Conservation (phyloP, 352 stramenopile species). For the Phytophthora ramorum region DNA sequence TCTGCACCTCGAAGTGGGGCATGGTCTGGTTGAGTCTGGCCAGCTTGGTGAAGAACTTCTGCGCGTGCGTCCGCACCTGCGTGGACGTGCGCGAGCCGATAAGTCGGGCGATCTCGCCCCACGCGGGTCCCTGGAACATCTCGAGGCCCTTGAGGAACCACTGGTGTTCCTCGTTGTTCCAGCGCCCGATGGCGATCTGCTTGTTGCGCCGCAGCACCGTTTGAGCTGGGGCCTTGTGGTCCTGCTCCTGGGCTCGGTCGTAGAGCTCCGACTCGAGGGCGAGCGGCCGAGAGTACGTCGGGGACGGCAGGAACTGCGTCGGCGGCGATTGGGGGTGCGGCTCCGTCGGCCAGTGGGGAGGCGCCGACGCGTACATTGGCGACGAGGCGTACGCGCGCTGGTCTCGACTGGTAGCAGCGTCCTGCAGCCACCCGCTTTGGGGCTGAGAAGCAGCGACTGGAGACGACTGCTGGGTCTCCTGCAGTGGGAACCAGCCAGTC, state of each 20-base stretch:
- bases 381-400: slow-evolving; percentile 16
- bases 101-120: slow-evolving; percentile 85
- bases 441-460: slow-evolving; percentile 1
- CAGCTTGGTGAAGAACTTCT: slow-evolving; percentile 92
- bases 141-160: slow-evolving; percentile 84
- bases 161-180: slow-evolving; percentile 78
- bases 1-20: slow-evolving; percentile 80
- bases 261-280: slow-evolving; percentile 14
- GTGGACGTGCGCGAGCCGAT: slow-evolving; percentile 87
- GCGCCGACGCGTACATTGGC: slow-evolving; percentile 20
- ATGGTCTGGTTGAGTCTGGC: slow-evolving; percentile 75
- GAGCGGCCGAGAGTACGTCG: slow-evolving; percentile 19
- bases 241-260: slow-evolving; percentile 16
- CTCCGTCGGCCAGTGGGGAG: slow-evolving; percentile 33
- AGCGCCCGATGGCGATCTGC: slow-evolving; percentile 78
- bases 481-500: slow-evolving; percentile 63
- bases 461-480: slow-evolving; percentile 24
- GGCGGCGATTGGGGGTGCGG: slow-evolving; percentile 3
- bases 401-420: slow-evolving; percentile 4
- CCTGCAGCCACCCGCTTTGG: slow-evolving; percentile 20
- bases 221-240: slow-evolving; percentile 11
- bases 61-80: slow-evolving; percentile 86
- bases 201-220: slow-evolving; percentile 41
- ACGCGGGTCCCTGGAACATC: slow-evolving; percentile 80
- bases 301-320: slow-evolving; percentile 18